Percentiles rank a stretch among this genome's conserved stretches.
phyloP scores from a whole-genome alignment of 2,329 filamentous ascomycete genomes.

The Scytalidium lignicola region DNA sequence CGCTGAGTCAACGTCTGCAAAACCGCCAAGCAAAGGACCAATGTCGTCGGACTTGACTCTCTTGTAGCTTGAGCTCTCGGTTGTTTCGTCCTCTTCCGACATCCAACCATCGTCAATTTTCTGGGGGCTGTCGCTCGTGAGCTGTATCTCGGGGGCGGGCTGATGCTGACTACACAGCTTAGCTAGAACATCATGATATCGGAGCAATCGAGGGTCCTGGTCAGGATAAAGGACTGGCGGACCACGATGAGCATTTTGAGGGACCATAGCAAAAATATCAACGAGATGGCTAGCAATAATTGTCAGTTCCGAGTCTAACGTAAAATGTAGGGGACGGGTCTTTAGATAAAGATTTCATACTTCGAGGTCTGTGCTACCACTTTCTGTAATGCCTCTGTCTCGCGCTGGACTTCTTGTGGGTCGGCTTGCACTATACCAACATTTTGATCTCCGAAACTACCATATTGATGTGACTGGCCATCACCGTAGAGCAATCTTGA shows the following conservation, averaged over 20 bases:
- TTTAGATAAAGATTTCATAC: slow-evolving; percentile 33
- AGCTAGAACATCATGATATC: slow-evolving; percentile 57
- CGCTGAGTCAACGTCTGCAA: slow-evolving; percentile 26
- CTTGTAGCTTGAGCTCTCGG: slow-evolving; percentile 21
- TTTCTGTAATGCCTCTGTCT: slow-evolving; percentile 59
- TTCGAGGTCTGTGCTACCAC: slow-evolving; percentile 61
- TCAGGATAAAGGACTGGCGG: slow-evolving; percentile 38
- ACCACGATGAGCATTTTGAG: slow-evolving; percentile 39
- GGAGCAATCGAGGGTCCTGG: slow-evolving; percentile 50
- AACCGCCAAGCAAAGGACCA: slow-evolving; percentile 28
- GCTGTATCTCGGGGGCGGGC: slow-evolving; percentile 31
- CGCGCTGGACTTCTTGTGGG: slow-evolving; percentile 56
- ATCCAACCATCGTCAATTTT: slow-evolving; percentile 38
- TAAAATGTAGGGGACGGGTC: background rate
- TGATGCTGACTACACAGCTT: slow-evolving; percentile 47
- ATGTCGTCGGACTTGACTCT: slow-evolving; percentile 28
- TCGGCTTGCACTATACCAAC: slow-evolving; percentile 49
- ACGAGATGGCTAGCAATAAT: slow-evolving; percentile 53
- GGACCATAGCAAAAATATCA: slow-evolving; percentile 61
- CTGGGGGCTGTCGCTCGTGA: slow-evolving; percentile 18
- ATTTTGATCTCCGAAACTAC: slow-evolving; percentile 55
- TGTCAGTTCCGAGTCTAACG: background rate
- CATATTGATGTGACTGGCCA: slow-evolving; percentile 53
- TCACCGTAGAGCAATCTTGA: slow-evolving; percentile 58
- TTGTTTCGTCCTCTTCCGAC: slow-evolving; percentile 27